Percentiles rank a stretch among this genome's conserved stretches.
phyloP scores from a whole-genome alignment of 1,139 yeast species.

The Geotrichum europaeum region DNA sequence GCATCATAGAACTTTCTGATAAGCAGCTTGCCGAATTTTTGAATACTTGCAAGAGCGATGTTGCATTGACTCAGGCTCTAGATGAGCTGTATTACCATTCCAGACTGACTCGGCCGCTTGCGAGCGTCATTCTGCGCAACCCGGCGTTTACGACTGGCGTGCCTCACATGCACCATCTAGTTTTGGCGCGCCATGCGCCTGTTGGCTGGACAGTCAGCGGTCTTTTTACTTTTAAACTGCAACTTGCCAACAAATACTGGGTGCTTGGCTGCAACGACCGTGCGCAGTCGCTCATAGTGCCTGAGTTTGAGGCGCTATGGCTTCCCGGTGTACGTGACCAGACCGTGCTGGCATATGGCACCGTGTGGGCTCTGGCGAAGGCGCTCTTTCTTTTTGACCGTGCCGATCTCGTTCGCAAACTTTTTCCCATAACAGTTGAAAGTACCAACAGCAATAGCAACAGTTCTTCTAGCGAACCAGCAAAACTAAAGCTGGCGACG shows the following conservation, averaged over 20 bases:
- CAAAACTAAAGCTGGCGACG: neutral
- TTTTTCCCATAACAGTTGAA: neutral
- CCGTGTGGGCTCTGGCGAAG: constrained; percentile 6
- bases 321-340: constrained; percentile 18
- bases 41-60: constrained; percentile 14
- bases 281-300: constrained; percentile 23
- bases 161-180: constrained; percentile 21
- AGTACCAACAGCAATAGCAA: constrained; percentile 3
- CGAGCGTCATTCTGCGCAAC: constrained; percentile 23
- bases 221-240: constrained; percentile 23
- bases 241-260: constrained; percentile 28
- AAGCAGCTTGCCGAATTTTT: neutral
- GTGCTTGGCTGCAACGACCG: constrained; percentile 18
- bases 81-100: constrained; percentile 27
- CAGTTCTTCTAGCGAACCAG: neutral
- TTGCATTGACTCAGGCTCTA: constrained; percentile 20
- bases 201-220: constrained; percentile 25
- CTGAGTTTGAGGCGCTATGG: constrained; percentile 23
- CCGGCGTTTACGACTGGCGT: constrained; percentile 18
- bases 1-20: constrained; percentile 3
- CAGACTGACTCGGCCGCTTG: constrained; percentile 21
- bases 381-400: constrained; percentile 4
- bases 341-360: constrained; percentile 1
- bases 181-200: constrained; percentile 23
- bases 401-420: constrained; percentile 1